Conservation (phyloP, 192 early-diverging fungal genomes). For the Backusella mclennaniae region DNA sequence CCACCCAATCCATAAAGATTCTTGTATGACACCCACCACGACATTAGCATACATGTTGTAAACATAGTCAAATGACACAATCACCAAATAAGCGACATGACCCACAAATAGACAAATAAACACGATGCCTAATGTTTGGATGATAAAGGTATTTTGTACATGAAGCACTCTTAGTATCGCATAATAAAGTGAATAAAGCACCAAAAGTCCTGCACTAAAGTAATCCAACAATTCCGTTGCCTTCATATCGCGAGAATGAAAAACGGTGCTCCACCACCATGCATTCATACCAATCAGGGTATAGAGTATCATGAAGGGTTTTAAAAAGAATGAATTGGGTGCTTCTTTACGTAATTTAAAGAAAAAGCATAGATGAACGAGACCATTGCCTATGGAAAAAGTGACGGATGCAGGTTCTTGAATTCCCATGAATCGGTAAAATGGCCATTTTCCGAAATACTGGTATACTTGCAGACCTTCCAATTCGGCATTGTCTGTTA, state of each 20-base stretch:
- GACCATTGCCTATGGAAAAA: slow-evolving; percentile 87
- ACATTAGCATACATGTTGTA: slow-evolving; percentile 95
- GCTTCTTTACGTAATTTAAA: slow-evolving; percentile 42
- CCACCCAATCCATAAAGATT: slow-evolving; percentile 78
- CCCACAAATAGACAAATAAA: slow-evolving; percentile 34
- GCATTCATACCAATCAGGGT: slow-evolving; percentile 62
- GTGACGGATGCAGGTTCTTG: slow-evolving; percentile 95
- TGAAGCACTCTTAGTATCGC: slow-evolving; percentile 62
- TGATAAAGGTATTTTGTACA: slow-evolving; percentile 30
- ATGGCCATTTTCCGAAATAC: slow-evolving; percentile 98
- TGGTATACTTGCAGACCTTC: slow-evolving; percentile 62
- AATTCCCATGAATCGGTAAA: slow-evolving; percentile 78
- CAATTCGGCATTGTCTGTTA: slow-evolving; percentile 53
- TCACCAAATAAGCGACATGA: slow-evolving; percentile 75
- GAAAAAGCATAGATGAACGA: slow-evolving; percentile 65
- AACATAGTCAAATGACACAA: slow-evolving; percentile 81
- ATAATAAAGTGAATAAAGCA: slow-evolving; percentile 73
- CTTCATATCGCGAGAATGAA: slow-evolving; percentile 85
- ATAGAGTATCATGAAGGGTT: slow-evolving; percentile 55
- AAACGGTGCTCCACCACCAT: slow-evolving; percentile 94
- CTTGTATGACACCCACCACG: slow-evolving; percentile 68
- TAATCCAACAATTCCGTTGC: slow-evolving; percentile 93
- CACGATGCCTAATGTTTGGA: slow-evolving; percentile 26
- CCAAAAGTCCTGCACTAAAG: slow-evolving; percentile 79
- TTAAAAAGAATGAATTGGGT: slow-evolving; percentile 54